Base-by-base conservation (phyloP, 2,329 filamentous ascomycete genomes). In the Ascochyta fabae region DNA sequence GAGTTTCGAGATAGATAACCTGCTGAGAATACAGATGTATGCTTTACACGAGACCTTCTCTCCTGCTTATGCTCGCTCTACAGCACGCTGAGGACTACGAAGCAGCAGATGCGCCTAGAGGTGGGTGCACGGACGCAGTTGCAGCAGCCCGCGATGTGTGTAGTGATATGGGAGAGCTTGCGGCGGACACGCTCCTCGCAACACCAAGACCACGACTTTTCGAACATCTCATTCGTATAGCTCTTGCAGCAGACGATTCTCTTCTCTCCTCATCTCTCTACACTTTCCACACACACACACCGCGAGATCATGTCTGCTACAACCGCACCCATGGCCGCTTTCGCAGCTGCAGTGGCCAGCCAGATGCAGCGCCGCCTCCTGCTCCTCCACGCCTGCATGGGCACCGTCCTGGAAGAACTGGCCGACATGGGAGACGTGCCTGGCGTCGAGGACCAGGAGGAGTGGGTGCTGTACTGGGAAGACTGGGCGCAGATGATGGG, bases 91-190 rank as follows among this genome's bases (percentile, higher is more conserved):
- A 10, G 8, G 23, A 22, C 29, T 43, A 12, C 39, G 15, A n/a
- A 23, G 22, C 46, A 41, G 22, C 26, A n/a, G 31, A 6, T 0
- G 29, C 29, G 12, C 29, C 29, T 23, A 19, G 34, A 38, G 41
- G 34, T 39, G 34, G 24, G 41, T 38, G 48, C 48, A 51, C 48
- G 48, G 48, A 34, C 48, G 16, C 27, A 26, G 3, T 23, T 27
- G 31, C 31, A 31, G 41, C 15, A 33, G 40, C 29, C 13, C n/a
- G 48, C 23, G 16, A 22, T 35, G 48, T 31, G 26, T 36, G 4
- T 39, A 24, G 33, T 41, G 42, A 12, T 19, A 19, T 41, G 47
- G 26, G 45, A 23, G 13, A 38, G 40, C 48, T 38, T 13, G 39
- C 31, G 31, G 36, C 19, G 33, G 22, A 38, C 22, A 29, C 48